Evolutionary conservation across 148 eudicot species (phyloP).

Genomic region (Silene latifolia): DNA sequence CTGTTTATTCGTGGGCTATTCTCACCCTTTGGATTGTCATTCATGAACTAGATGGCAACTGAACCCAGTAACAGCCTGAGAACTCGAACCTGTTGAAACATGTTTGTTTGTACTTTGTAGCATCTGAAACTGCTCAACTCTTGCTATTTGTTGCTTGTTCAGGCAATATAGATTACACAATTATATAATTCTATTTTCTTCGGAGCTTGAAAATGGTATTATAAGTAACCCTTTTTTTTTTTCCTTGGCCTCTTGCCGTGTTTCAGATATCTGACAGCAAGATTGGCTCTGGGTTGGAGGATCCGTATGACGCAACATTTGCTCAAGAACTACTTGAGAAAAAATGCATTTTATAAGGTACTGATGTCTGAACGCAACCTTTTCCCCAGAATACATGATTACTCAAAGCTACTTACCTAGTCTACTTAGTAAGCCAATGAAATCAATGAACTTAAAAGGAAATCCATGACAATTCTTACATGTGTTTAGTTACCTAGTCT

Average conservation of each 20-base stretch:
- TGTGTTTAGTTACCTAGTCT: no score
- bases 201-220: conserved; percentile 9
- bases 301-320: conserved; percentile 87
- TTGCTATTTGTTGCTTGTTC: neutral
- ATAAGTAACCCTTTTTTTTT: conserved; percentile 2
- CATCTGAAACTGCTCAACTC: neutral
- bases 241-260: conserved; percentile 10
- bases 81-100: no score
- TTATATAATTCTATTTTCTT: conserved; percentile 5
- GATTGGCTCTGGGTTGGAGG: conserved; percentile 92
- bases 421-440: no score
- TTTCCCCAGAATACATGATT: neutral
- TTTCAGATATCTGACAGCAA: conserved; percentile 76
- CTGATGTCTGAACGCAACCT: neutral
- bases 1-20: neutral
- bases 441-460: no score
- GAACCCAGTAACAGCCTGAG: no score
- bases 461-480: no score
- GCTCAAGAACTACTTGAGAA: conserved; percentile 72
- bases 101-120: neutral
- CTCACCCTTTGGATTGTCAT: neutral
- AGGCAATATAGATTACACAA: neutral
- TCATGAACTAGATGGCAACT: no score
- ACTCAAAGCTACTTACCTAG: no score
- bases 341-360: conserved; percentile 92